Evolutionary conservation across 202 grass and related monocot genomes (phyloP), one percentile per base, ranked within the genome.

Genomic region (Musa balbisiana): DNA sequence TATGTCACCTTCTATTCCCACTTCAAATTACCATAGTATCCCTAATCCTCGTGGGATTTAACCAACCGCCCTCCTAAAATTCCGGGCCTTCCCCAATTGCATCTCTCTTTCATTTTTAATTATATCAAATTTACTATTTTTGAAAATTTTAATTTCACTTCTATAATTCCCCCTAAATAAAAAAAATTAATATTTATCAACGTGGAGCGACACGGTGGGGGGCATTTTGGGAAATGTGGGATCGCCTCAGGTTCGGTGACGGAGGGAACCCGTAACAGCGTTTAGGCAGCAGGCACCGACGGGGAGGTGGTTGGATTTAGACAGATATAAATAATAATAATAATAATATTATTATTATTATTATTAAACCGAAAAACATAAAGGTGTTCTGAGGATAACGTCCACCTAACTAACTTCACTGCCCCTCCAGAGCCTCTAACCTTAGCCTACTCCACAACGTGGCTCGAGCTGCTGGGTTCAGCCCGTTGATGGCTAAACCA

Each of bases 231-330:
- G 19, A 9, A 70, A 60, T 21, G 11, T 51, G 8, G 17, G 0
- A 70, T 1, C 8, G 10, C 19, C 49, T 51, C 51, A 70, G 67
- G 67, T 52, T 70, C 22, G 67, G 67, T 51, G 29, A 70, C 49
- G 67, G 67, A 70, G 43, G 67, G 67, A 70, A 70, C 19, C 43
- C 49, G 67, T 51, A 51, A 51, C 20, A 51, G 8, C 20, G 21
- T 2, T 43, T 70, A 70, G 67, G 67, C 67, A 19, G 67, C 67
- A 51, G 67, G 43, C 67, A 52, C 67, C 67, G 67, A 70, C 67
- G 67, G 19, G 49, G 67, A 13, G 67, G 67, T 70, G 49, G 67
- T 70, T 70, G 67, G 67, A 70, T 70, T 70, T 51, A 70, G 33
- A 20, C 49, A 49, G 67, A 51, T 17, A 70, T 16, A 43, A 11